A percentile compares a stretch with the other conserved stretches of the same genome.
These are phyloP conservation scores for Xylogone sp. DNA, from an alignment of 2,329 filamentous ascomycete species.

Conservation along the genomic window DNA sequence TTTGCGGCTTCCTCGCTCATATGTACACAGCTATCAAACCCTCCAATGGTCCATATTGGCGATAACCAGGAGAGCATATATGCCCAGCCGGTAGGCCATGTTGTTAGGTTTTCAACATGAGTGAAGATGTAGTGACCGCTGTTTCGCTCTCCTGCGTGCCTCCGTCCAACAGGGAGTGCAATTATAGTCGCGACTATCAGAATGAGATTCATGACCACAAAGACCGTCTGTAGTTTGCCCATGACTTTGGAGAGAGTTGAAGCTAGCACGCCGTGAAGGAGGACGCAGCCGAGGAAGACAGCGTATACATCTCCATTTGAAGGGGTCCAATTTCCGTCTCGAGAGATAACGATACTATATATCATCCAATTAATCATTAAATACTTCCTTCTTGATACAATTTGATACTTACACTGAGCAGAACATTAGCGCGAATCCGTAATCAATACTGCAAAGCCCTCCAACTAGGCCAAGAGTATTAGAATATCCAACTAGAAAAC, in stretches of 20 bases:
- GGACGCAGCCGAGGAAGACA: slow-evolving; percentile 50
- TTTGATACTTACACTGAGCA: slow-evolving; percentile 41
- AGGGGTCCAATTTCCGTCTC: slow-evolving; percentile 52
- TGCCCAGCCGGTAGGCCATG: slow-evolving; percentile 53
- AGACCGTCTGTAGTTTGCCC: slow-evolving; percentile 54
- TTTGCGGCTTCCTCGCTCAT: slow-evolving; percentile 60
- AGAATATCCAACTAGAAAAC: slow-evolving; percentile 57
- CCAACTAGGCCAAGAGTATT: slow-evolving; percentile 59
- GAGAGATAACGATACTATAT: slow-evolving; percentile 45
- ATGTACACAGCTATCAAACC: slow-evolving; percentile 54
- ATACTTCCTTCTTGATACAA: neutral
- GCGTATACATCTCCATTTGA: slow-evolving; percentile 53
- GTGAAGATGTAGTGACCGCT: slow-evolving; percentile 50
- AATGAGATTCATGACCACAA: slow-evolving; percentile 51
- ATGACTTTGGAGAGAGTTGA: slow-evolving; percentile 51
- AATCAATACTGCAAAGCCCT: slow-evolving; percentile 59
- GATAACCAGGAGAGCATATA: slow-evolving; percentile 59
- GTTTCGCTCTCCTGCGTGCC: slow-evolving; percentile 30
- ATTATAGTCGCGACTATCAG: slow-evolving; percentile 54
- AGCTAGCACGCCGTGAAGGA: slow-evolving; percentile 50
- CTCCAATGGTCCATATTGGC: slow-evolving; percentile 59
- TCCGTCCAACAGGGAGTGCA: slow-evolving; percentile 49
- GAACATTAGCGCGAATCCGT: slow-evolving; percentile 52
- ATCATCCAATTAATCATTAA: slow-evolving; percentile 2
- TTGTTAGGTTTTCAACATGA: slow-evolving; percentile 52